Conservation (phyloP, 2,329 filamentous ascomycete species). For the Geosmithia flava region DNA sequence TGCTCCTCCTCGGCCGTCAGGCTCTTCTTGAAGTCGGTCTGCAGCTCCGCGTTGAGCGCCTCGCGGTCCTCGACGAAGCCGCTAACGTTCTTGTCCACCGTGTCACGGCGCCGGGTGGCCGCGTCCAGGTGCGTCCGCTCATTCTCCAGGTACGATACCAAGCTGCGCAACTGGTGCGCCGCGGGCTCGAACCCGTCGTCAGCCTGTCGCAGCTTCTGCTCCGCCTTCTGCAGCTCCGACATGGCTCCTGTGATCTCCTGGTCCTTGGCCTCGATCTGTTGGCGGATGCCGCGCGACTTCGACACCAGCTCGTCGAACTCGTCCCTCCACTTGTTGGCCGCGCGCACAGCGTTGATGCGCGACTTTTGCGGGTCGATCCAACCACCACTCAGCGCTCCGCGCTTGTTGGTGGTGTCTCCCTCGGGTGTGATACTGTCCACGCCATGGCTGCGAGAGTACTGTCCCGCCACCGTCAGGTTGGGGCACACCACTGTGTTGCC, state of each 20-base stretch:
- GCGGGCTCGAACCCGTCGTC: conserved; percentile 76
- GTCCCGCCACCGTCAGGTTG: conserved; percentile 72
- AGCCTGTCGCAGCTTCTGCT: conserved; percentile 64
- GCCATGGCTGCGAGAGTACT: conserved; percentile 85
- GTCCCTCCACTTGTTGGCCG: conserved; percentile 61
- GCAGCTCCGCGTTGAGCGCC: conserved; percentile 69
- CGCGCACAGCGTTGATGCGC: conserved; percentile 71
- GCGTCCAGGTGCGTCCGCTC: conserved; percentile 62
- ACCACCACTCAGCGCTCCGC: conserved; percentile 89
- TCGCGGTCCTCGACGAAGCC: conserved; percentile 63
- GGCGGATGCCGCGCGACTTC: conserved; percentile 53
- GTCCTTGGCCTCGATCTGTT: conserved; percentile 64
- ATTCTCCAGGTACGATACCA: conserved; percentile 62
- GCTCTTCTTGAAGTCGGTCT: conserved; percentile 84
- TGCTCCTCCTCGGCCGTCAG: conserved; percentile 72
- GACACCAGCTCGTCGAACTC: conserved; percentile 57
- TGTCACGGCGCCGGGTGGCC: conserved; percentile 50
- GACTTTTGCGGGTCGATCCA: conserved; percentile 82
- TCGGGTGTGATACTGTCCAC: conserved; percentile 90
- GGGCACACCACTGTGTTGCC: conserved; percentile 92
- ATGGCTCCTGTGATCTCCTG: conserved; percentile 84
- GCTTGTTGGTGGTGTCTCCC: conserved; percentile 88
- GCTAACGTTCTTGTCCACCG: conserved; percentile 63
- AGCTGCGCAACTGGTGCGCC: conserved; percentile 62
- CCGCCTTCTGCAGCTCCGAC: conserved; percentile 70